These are phyloP conservation scores for Termitomyces sp. DNA, from an alignment of 768 basidiomycete species.

Conservation along the genomic window DNA sequence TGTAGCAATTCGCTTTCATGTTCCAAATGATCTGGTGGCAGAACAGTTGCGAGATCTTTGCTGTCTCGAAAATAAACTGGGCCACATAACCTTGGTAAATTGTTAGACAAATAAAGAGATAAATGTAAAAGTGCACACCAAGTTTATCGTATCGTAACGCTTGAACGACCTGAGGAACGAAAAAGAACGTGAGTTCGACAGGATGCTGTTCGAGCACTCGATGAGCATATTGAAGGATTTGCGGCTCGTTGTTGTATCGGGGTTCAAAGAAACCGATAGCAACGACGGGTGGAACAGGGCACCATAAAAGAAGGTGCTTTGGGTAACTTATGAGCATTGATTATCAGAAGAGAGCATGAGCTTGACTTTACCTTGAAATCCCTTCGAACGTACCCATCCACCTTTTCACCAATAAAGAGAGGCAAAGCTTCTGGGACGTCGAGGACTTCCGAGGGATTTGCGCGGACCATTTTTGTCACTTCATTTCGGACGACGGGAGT, in stretches of 20 bases:
- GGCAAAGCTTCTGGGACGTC: conserved; percentile 78
- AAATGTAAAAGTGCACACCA: conserved; percentile 43
- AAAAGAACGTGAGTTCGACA: conserved; percentile 95
- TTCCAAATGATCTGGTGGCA: conserved; percentile 99
- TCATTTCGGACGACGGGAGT: conserved; percentile 60
- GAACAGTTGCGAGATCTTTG: conserved; percentile 95
- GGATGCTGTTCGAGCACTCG: conserved; percentile 93
- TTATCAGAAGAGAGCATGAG: background rate
- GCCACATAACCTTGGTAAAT: conserved; percentile 76
- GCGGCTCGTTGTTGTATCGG: conserved; percentile 77
- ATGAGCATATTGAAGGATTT: conserved; percentile 93
- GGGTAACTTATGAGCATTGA: background rate
- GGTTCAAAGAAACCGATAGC: conserved; percentile 85
- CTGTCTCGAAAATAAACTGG: conserved; percentile 94
- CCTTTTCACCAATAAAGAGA: conserved; percentile 71
- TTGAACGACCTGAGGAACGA: conserved; percentile 97
- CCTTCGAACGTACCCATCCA: conserved; percentile 52
- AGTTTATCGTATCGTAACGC: conserved; percentile 87
- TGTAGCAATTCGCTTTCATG: conserved; percentile 98
- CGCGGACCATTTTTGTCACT: conserved; percentile 69
- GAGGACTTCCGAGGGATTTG: conserved; percentile 65
- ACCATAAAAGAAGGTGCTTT: conserved; percentile 87
- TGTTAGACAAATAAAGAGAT: background rate
- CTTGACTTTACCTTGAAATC: conserved; percentile 67
- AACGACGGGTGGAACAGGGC: conserved; percentile 78